Conservation (phyloP, 768 basidiomycete genomes). For the Mycena crocata region DNA sequence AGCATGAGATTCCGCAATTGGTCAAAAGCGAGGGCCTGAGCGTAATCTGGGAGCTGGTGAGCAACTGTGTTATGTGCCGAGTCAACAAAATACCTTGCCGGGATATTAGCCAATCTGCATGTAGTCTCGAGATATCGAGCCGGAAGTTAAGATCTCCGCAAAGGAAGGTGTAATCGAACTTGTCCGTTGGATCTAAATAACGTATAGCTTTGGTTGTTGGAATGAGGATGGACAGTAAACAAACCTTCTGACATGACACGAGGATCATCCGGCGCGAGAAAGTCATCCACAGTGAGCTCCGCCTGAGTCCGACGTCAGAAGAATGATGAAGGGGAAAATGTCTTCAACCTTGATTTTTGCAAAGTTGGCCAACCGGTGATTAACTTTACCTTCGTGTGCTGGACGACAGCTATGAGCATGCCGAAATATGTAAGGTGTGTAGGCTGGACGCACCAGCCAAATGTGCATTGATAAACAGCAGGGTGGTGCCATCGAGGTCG, state of each 20-base stretch:
- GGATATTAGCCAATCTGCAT: constrained; percentile 94
- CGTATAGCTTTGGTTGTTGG: constrained; percentile 17
- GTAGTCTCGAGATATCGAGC: constrained; percentile 86
- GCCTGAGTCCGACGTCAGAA: constrained; percentile 52
- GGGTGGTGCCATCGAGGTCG: constrained; percentile 76
- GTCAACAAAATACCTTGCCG: constrained; percentile 66
- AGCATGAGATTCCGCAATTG: constrained; percentile 86
- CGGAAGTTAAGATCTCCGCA: constrained; percentile 95
- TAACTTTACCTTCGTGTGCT: constrained; percentile 83
- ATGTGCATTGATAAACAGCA: constrained; percentile 93
- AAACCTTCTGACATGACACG: constrained; percentile 80
- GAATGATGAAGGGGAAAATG: neutral
- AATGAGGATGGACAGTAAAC: constrained; percentile 10
- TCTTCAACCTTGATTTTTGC: constrained; percentile 84
- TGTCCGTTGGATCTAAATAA: constrained; percentile 79
- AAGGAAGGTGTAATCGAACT: constrained; percentile 90
- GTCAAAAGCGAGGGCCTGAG: constrained; percentile 90
- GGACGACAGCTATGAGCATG: constrained; percentile 8
- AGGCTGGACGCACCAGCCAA: constrained; percentile 70
- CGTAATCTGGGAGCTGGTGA: constrained; percentile 68
- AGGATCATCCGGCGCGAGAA: constrained; percentile 72
- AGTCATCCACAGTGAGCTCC: constrained; percentile 85
- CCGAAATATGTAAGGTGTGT: neutral
- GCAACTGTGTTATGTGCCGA: neutral
- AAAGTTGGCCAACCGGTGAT: constrained; percentile 87